These are phyloP conservation scores for Tolypocladium album DNA, from an alignment of 2,329 filamentous ascomycete species.

Conservation along the genomic window DNA sequence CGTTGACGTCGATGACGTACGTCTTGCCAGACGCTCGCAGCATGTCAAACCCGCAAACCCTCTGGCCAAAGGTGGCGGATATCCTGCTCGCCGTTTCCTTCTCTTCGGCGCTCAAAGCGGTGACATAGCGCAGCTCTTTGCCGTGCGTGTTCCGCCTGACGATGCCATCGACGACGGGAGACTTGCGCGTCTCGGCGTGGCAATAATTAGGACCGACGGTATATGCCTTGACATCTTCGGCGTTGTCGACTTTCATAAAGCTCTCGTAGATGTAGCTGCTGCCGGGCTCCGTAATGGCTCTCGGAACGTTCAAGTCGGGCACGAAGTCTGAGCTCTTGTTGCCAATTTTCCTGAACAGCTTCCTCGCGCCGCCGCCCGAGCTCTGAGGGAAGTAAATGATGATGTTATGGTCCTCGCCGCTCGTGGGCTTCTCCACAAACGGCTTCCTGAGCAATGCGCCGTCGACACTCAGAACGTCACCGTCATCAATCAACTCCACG, in stretches of 20 bases:
- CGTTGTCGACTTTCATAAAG: constrained; percentile 92
- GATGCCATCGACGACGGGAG: constrained; percentile 90
- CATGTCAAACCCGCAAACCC: constrained; percentile 92
- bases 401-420: constrained; percentile 96
- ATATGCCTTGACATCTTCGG: constrained; percentile 97
- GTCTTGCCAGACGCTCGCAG: constrained; percentile 80
- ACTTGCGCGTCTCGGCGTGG: constrained; percentile 94
- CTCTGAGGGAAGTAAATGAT: constrained; percentile 92
- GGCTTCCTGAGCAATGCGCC: constrained; percentile 75
- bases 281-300: constrained; percentile 68
- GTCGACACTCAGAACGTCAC: constrained; percentile 80
- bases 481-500: constrained; percentile 81
- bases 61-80: constrained; percentile 81
- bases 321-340: constrained; percentile 98
- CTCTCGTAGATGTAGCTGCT: constrained; percentile 95
- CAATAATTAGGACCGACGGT: constrained; percentile 90
- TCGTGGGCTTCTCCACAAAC: constrained; percentile 98
- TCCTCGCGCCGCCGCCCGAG: constrained; percentile 77
- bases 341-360: constrained; percentile 92
- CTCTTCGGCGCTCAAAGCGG: constrained; percentile 69
- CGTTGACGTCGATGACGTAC: constrained; percentile 97
- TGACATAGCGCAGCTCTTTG: constrained; percentile 94
- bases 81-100: constrained; percentile 82
- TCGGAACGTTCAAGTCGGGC: constrained; percentile 61
- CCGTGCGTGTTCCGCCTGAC: constrained; percentile 94